Conservation (phyloP, 2,329 filamentous ascomycete species). For the Geoglossum cookeanum region DNA sequence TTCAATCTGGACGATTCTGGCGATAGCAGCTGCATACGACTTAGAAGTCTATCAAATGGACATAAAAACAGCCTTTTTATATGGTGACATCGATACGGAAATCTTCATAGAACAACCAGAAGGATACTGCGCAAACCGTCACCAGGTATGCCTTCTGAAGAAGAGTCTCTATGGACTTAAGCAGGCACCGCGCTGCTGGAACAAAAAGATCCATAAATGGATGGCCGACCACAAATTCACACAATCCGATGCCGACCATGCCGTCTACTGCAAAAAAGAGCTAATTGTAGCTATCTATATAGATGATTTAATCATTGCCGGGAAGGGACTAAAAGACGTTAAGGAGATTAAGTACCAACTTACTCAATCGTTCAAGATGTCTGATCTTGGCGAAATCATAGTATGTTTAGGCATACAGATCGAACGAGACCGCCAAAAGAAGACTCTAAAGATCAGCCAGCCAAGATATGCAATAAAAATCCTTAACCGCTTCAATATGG, state of each 20-base stretch:
- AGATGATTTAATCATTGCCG: constrained; percentile 14
- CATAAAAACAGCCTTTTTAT: too few relatives aligned
- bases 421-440: constrained; percentile 3
- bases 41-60: too few relatives aligned
- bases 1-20: too few relatives aligned
- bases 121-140: constrained; percentile 4
- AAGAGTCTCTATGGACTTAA: constrained; percentile 16
- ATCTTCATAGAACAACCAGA: too few relatives aligned
- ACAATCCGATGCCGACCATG: too few relatives aligned
- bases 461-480: constrained; percentile 12
- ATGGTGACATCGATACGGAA: constrained; percentile 7
- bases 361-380: constrained; percentile 12
- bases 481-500: constrained; percentile 1
- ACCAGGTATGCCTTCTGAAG: neutral
- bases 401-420: constrained; percentile 15
- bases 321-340: constrained; percentile 6
- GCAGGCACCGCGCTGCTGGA: constrained; percentile 14
- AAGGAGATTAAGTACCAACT: constrained; percentile 11
- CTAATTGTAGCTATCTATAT: constrained; percentile 13
- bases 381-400: constrained; percentile 9
- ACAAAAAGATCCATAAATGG: constrained; percentile 9
- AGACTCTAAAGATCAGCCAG: constrained; percentile 10
- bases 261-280: neutral
- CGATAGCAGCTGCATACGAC: too few relatives aligned
- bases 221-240: constrained; percentile 9